Percentiles rank a stretch among this genome's conserved stretches.
phyloP scores from a whole-genome alignment of 441 rosid genomes.

The Aleurites moluccanus region DNA sequence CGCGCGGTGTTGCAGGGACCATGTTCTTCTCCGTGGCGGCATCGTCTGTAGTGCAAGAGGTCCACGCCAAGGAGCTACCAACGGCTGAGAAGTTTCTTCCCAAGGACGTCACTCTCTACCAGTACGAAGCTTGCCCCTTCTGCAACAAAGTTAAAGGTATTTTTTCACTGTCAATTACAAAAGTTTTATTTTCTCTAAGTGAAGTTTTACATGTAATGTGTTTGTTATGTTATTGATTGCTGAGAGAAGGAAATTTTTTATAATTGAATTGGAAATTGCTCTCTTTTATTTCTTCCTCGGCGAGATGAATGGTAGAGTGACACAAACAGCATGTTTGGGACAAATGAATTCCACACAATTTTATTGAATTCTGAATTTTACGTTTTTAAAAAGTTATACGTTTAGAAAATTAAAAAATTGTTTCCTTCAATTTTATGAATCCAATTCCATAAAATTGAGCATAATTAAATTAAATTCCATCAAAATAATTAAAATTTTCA shows the following conservation, averaged over 20 bases:
- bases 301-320: constrained; percentile 1
- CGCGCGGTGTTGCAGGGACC: constrained; percentile 39
- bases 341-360: no score
- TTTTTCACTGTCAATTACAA: not conserved
- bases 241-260: not conserved
- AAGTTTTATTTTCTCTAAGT: not conserved
- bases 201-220: not conserved
- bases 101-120: constrained; percentile 76
- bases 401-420: no score
- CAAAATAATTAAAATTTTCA: no score
- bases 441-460: no score
- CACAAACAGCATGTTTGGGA: no score
- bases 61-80: constrained; percentile 50
- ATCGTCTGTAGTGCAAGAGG: constrained; percentile 51
- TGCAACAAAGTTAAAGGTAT: constrained; percentile 96
- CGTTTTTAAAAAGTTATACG: no score
- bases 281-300: not conserved
- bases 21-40: constrained; percentile 58
- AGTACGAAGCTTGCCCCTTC: constrained; percentile 97
- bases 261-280: not conserved
- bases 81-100: constrained; percentile 42
- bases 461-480: no score
- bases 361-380: no score
- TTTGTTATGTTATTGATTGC: no score
- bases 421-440: no score